Conservation (phyloP, 208 protist genomes). For the Angomonas deanei region DNA sequence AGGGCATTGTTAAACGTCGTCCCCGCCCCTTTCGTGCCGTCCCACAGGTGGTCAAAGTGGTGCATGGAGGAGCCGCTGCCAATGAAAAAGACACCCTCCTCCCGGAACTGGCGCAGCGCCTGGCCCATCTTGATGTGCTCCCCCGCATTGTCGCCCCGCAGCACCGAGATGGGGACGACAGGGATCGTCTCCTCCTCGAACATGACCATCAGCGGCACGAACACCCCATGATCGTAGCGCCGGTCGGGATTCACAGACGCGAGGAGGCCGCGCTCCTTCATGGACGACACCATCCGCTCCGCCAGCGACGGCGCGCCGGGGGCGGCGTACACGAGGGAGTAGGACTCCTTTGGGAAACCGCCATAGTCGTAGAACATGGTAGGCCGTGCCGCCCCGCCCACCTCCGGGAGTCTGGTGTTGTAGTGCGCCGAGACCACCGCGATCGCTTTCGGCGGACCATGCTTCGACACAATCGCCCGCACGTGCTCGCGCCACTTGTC, state of each 20-base stretch:
- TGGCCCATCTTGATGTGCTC: constrained; percentile 69
- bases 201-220: constrained; percentile 68
- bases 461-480: constrained; percentile 18
- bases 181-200: constrained; percentile 86
- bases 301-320: constrained; percentile 32
- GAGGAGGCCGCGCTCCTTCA: constrained; percentile 24
- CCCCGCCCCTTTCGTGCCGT: constrained; percentile 13
- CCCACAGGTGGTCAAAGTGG: constrained; percentile 49
- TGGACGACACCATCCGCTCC: constrained; percentile 19
- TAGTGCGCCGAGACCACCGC: constrained; percentile 85
- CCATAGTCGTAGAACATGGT: constrained; percentile 85
- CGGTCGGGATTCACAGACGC: constrained; percentile 30
- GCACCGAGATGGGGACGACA: constrained; percentile 77
- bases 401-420: constrained; percentile 29
- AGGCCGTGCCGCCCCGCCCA: constrained; percentile 23
- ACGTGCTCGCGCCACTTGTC: constrained; percentile 28
- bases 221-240: constrained; percentile 85
- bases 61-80: constrained; percentile 79
- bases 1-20: constrained; percentile 56
- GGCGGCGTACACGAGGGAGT: constrained; percentile 68
- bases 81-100: constrained; percentile 76
- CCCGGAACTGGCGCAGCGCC: constrained; percentile 52
- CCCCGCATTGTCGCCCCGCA: constrained; percentile 37
- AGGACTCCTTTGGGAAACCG: constrained; percentile 76
- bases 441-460: constrained; percentile 53